These are phyloP conservation scores for Pneumocystis jirovecii DNA, from an alignment of 1,139 yeast species.

Conservation along the genomic window DNA sequence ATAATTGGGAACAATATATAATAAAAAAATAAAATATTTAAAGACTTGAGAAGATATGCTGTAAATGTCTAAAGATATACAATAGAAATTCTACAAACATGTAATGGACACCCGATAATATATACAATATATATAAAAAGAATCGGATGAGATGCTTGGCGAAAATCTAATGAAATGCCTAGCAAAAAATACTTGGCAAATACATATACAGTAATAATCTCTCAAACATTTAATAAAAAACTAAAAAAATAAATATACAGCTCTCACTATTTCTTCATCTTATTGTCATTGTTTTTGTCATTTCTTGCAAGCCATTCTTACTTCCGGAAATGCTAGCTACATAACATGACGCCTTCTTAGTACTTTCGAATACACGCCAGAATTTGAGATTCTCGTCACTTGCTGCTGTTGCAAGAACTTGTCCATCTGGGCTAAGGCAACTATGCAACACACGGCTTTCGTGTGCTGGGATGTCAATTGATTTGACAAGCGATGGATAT, in stretches of 20 bases:
- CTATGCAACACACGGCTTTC: slow-evolving; percentile 78
- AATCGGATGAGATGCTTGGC: neutral
- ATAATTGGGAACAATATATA: neutral
- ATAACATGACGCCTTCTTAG: slow-evolving; percentile 21
- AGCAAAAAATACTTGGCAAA: neutral
- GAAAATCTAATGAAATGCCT: neutral
- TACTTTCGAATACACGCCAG: slow-evolving; percentile 73
- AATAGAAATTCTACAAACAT: neutral
- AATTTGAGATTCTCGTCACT: slow-evolving; percentile 94
- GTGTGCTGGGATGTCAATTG: slow-evolving; percentile 83
- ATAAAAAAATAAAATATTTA: neutral
- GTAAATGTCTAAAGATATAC: neutral
- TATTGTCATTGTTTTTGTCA: slow-evolving; percentile 1
- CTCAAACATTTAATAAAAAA: neutral
- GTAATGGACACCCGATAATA: neutral
- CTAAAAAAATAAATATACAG: neutral
- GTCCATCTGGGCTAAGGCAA: slow-evolving; percentile 76
- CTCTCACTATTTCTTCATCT: neutral
- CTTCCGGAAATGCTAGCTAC: slow-evolving; percentile 6
- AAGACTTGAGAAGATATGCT: neutral
- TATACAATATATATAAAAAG: no score
- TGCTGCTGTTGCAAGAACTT: slow-evolving; percentile 84
- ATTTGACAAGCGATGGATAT: slow-evolving; percentile 63
- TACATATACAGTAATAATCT: neutral
- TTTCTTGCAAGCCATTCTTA: neutral